phyloP scores from a whole-genome alignment of 108 stramenopile genomes.

The Pseudonitzschia multistriata region DNA sequence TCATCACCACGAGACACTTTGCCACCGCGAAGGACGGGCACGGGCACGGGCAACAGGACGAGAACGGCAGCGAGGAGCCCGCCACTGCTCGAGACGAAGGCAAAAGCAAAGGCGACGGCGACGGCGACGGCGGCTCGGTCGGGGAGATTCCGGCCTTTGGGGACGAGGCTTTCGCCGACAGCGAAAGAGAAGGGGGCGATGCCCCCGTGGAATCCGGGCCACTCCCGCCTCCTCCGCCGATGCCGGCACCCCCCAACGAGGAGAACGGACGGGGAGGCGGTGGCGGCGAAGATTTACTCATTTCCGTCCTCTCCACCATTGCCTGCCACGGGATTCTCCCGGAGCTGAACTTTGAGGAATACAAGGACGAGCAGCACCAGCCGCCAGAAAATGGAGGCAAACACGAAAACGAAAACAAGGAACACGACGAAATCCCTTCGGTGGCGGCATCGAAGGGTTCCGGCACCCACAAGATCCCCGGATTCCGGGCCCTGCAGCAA shows the following conservation, averaged over 20 bases:
- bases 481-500: too few species aligned
- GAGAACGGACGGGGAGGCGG: not conserved
- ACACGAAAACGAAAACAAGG: too few species aligned
- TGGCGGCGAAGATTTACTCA: not conserved
- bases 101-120: not conserved
- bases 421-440: too few species aligned
- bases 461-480: too few species aligned
- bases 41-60: not conserved
- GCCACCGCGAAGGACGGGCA: too few species aligned
- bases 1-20: not conserved
- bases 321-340: not conserved
- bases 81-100: not conserved
- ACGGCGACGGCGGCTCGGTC: not conserved
- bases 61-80: not conserved
- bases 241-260: not conserved
- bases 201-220: not conserved
- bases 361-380: too few species aligned
- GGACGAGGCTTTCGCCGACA: not conserved
- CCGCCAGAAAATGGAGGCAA: too few species aligned
- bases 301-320: not conserved
- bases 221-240: not conserved
- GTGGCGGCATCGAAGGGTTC: too few species aligned
- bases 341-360: too few species aligned
- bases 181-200: slow-evolving; percentile 6
- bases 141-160: too few species aligned